Conservation (phyloP, 345 rosid species). For the Bruguiera gymnorhiza region DNA sequence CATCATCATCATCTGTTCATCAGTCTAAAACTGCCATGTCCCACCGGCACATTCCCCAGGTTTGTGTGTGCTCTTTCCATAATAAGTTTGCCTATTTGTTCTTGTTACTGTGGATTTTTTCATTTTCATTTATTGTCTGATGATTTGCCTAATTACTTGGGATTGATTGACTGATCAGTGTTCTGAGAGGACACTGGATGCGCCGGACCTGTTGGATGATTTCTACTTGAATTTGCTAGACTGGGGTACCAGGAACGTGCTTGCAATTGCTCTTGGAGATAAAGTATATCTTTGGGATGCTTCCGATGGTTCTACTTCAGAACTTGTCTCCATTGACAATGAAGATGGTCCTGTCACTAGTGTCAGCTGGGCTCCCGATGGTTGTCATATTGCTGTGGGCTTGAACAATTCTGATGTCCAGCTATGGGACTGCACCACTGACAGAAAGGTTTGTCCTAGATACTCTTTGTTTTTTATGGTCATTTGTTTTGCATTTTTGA, state of each 20-base stretch:
- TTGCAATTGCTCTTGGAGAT: constrained; percentile 36
- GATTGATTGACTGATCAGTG: constrained; percentile 20
- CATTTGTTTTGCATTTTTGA: not conserved
- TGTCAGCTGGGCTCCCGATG: constrained; percentile 56
- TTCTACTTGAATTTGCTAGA: constrained; percentile 43
- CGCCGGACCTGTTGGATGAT: constrained; percentile 43
- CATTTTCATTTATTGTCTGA: not conserved
- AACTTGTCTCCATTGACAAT: constrained; percentile 46
- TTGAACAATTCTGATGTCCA: constrained; percentile 49
- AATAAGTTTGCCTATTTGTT: not conserved
- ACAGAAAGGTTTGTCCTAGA: constrained; percentile 24
- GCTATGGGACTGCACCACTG: constrained; percentile 43
- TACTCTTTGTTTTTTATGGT: not conserved
- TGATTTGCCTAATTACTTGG: not conserved
- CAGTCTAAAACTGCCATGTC: constrained; percentile 30
- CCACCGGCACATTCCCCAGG: constrained; percentile 47
- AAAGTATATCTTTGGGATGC: constrained; percentile 53
- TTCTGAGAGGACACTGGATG: constrained; percentile 44
- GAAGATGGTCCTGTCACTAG: constrained; percentile 51
- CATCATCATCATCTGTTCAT: not conserved
- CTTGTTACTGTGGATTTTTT: not conserved
- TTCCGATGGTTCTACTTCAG: constrained; percentile 40
- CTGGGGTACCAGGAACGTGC: constrained; percentile 49
- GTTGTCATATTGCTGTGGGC: constrained; percentile 44
- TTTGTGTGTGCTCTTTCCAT: constrained; percentile 1